Conservation (phyloP, 805 yeast genomes). For the Myxozyma udenii region DNA sequence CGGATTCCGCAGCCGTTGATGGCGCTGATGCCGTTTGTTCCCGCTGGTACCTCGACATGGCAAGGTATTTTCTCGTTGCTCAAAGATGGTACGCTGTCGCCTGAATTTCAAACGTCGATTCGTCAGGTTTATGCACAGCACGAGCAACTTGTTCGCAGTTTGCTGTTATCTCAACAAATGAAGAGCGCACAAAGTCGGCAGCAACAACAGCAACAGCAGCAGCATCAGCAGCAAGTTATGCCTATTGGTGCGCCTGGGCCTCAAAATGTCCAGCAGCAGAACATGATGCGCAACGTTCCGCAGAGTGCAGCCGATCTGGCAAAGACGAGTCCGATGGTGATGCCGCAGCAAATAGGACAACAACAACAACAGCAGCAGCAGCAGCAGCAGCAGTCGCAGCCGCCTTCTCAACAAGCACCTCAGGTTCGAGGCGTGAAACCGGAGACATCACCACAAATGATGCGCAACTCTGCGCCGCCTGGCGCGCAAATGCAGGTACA, state of each 20-base stretch:
- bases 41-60: constrained; percentile 80
- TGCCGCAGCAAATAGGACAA: not conserved
- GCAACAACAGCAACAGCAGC: constrained; percentile 11
- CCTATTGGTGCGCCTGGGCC: not conserved
- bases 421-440: constrained; percentile 4
- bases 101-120: constrained; percentile 55
- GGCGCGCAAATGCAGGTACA: not conserved
- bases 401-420: constrained; percentile 1
- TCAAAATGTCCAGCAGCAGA: not conserved
- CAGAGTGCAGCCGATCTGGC: not conserved
- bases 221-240: constrained; percentile 3
- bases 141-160: constrained; percentile 31
- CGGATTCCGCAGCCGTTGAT: constrained; percentile 72
- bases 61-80: constrained; percentile 64
- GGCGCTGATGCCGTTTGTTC: constrained; percentile 67
- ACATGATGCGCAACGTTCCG: not conserved
- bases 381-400: constrained; percentile 13
- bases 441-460: constrained; percentile 9
- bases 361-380: constrained; percentile 12
- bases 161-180: constrained; percentile 8
- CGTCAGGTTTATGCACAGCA: constrained; percentile 58
- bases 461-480: constrained; percentile 1
- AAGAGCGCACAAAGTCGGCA: constrained; percentile 13
- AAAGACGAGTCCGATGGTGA: constrained; percentile 1
- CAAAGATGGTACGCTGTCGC: constrained; percentile 56